phyloP scores from a whole-genome alignment of 768 basidiomycete species.

The Amanita phalloides region DNA sequence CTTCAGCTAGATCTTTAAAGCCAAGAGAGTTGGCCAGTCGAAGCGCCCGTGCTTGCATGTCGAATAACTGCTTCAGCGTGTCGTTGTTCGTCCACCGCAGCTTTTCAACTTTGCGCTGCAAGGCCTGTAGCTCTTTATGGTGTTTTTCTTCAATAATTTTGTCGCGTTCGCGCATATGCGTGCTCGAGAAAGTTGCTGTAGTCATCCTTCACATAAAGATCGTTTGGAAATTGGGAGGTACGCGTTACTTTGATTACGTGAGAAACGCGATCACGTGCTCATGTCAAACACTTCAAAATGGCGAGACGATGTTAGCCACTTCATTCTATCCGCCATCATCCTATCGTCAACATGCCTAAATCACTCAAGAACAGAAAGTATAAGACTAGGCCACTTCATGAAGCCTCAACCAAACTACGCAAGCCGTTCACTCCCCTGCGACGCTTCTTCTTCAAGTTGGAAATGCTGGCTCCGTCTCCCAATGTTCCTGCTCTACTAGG shows the following conservation, averaged over 20 bases:
- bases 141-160: constrained; percentile 23
- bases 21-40: constrained; percentile 32
- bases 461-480: constrained; percentile 16
- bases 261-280: constrained; percentile 4
- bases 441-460: constrained; percentile 30
- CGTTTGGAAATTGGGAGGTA: no score
- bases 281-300: no score
- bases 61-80: constrained; percentile 26
- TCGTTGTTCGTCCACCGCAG: constrained; percentile 24
- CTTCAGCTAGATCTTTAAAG: constrained; percentile 30
- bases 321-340: not conserved
- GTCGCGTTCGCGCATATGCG: constrained; percentile 24
- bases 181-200: constrained; percentile 19
- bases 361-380: not conserved
- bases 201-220: not conserved
- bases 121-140: constrained; percentile 17
- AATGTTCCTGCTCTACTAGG: constrained; percentile 11
- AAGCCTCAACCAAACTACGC: not conserved
- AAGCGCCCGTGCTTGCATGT: constrained; percentile 22
- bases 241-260: not conserved
- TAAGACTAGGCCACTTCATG: not conserved
- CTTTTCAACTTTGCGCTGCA: constrained; percentile 21
- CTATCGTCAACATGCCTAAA: constrained; percentile 2
- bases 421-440: constrained; percentile 24
- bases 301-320: constrained; percentile 16